Evolutionary conservation across 2,329 filamentous ascomycete genomes (phyloP), one percentile per base, ranked within the genome.

Genomic region (Paradendryphiella salina): DNA sequence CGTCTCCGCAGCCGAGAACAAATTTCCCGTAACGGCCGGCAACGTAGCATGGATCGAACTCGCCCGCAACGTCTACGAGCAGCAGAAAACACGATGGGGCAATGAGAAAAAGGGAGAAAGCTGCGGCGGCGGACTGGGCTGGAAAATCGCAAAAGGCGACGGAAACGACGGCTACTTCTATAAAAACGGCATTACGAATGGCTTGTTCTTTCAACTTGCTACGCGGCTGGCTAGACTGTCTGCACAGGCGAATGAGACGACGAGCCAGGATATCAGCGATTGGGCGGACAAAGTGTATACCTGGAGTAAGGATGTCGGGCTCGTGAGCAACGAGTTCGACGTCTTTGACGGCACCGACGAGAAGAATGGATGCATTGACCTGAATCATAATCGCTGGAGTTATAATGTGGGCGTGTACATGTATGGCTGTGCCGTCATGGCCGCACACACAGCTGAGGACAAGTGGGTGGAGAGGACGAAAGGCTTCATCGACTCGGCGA

Each of bases 121-220:
- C 0, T 94, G 90, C 64, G 79, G 78, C 26, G 90, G 89, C 42
- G 90, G 89, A 4, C 50, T 69, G 47, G 63, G 64, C 35, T 92
- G 88, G 88, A 90, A 95, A 75, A 90, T 95, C 59, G 90, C 85
- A 67, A 73, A 80, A 1, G 82, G 80, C 57, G 91, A 94, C 66
- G 54, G 56, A 3, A 53, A 45, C 29, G 85, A 85, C 56, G 90
- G 90, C 7, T 85, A 89, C 66, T 79, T 83, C 61, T 93, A 95
- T 80, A 93, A 90, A 72, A 91, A 92, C 73, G 80, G 84, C 14
- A 82, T 91, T 59, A 84, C 85, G 48, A 93, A 93, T 69, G 89
- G 88, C 14, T 83, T 85, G 4, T 85, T 95, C 70, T 91, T 94
- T 73, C 87, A 92, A 69, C 79, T 95, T 28, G 85, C 87, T 0